These are phyloP conservation scores for Danielia reshetovae DNA, from an alignment of 805 yeast genomes.

Conservation along the genomic window DNA sequence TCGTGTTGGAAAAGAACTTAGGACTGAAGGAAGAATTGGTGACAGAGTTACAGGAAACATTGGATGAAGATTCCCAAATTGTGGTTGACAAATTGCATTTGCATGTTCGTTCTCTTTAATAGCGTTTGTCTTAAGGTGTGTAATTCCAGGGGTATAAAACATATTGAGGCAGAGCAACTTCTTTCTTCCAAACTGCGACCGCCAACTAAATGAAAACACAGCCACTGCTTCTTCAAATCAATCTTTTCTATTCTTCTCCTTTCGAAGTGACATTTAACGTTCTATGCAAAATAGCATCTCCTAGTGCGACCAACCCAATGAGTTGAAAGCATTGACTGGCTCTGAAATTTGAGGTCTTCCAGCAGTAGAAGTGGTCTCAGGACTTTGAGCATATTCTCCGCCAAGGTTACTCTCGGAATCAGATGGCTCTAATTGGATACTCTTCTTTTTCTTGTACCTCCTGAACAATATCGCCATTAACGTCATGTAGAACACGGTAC, in stretches of 20 bases:
- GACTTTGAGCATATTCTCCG: slow-evolving; percentile 22
- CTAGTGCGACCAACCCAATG: slow-evolving; percentile 57
- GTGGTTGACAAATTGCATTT: slow-evolving; percentile 36
- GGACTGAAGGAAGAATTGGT: slow-evolving; percentile 32
- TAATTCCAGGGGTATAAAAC: too few species aligned
- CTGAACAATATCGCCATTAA: slow-evolving; percentile 54
- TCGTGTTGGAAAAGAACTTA: slow-evolving; percentile 29
- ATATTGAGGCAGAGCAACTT: not conserved
- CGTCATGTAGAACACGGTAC: slow-evolving; percentile 63
- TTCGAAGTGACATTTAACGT: too few species aligned
- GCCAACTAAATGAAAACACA: slow-evolving; percentile 1
- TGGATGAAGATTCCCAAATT: slow-evolving; percentile 45
- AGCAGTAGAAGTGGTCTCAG: not conserved
- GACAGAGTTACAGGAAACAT: slow-evolving; percentile 46
- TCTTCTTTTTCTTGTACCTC: slow-evolving; percentile 40
- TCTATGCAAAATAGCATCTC: not conserved
- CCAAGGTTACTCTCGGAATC: slow-evolving; percentile 38
- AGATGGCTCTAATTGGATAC: slow-evolving; percentile 36
- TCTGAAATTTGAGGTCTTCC: slow-evolving; percentile 47
- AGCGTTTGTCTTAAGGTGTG: not conserved
- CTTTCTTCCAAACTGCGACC: not conserved
- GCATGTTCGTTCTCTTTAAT: slow-evolving; percentile 1
- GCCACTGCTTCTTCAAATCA: too few species aligned
- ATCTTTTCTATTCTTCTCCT: too few species aligned
- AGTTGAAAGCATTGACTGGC: slow-evolving; percentile 67